Percentiles rank a stretch among this genome's conserved stretches.
Conservation (phyloP, 371 early-diverging fungal species). For the Rhizopus delemar region DNA sequence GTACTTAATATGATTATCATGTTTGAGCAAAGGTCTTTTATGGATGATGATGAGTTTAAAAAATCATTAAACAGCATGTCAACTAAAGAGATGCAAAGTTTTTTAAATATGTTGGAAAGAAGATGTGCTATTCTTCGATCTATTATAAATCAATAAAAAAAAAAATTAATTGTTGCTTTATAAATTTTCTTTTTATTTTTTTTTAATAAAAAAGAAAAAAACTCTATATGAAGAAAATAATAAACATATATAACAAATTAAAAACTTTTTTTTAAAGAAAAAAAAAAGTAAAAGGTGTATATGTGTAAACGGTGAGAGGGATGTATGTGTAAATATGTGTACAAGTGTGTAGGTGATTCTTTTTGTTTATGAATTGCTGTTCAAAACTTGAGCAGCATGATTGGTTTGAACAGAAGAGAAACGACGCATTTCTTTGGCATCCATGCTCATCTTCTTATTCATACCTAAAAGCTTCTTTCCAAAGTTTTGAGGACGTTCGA, state of each 20-base stretch:
- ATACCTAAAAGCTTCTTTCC: conserved; percentile 38
- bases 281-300: too few relatives aligned
- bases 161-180: not conserved
- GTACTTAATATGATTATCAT: too few relatives aligned
- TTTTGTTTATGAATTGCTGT: conserved; percentile 29
- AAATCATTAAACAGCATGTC: conserved; percentile 25
- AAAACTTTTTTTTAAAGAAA: not conserved
- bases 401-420: conserved; percentile 41
- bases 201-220: not conserved
- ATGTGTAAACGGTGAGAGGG: not conserved
- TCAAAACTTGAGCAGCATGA: conserved; percentile 48
- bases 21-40: too few relatives aligned
- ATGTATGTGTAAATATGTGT: not conserved
- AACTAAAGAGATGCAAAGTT: conserved; percentile 22
- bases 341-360: too few relatives aligned
- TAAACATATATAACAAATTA: conserved; percentile 3
- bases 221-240: not conserved
- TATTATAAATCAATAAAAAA: conserved; percentile 9
- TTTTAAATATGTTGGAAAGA: conserved; percentile 27
- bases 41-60: conserved; percentile 21
- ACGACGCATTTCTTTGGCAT: too few relatives aligned
- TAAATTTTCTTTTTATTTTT: not conserved
- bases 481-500: conserved; percentile 48
- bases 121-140: conserved; percentile 29
- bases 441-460: conserved; percentile 16